Evolutionary conservation across 1,284 basidiomycete genomes (phyloP).

Genomic region (Austroboletus novae-zelandiae): DNA sequence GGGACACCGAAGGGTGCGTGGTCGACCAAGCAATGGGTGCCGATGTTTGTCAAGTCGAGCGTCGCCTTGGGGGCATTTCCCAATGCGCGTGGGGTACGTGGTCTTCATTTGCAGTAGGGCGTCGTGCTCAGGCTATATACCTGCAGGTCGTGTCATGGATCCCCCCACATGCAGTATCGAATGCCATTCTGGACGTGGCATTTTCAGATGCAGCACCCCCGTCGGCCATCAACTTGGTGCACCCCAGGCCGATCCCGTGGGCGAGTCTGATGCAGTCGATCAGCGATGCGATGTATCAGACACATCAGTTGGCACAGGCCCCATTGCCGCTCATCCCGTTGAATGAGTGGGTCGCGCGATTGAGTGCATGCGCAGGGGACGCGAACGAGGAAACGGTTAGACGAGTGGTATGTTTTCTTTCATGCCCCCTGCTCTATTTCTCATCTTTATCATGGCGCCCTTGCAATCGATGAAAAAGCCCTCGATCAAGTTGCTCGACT

Average conservation of each 20-base stretch:
- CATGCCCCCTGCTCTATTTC: too few species aligned
- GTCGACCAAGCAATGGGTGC: conserved; percentile 22
- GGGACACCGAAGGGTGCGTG: conserved; percentile 21
- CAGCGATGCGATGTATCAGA: conserved; percentile 9
- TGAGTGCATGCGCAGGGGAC: too few species aligned
- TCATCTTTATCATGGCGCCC: too few species aligned
- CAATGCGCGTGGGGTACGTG: conserved; percentile 17
- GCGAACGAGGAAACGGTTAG: too few species aligned
- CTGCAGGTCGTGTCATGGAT: conserved; percentile 29
- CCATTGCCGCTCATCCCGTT: conserved; percentile 22
- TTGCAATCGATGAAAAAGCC: too few species aligned
- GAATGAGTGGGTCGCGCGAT: too few species aligned
- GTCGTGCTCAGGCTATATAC: conserved; percentile 9
- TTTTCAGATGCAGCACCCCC: conserved; percentile 17
- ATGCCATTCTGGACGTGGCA: conserved; percentile 23
- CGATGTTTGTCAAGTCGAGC: conserved; percentile 27
- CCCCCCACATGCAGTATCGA: conserved; percentile 25
- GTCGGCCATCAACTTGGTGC: conserved; percentile 27
- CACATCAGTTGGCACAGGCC: conserved; percentile 4
- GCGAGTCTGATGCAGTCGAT: conserved; percentile 21
- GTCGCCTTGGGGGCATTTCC: conserved; percentile 22
- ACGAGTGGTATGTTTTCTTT: too few species aligned
- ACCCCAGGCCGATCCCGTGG: conserved; percentile 27
- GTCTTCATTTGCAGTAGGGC: background rate
- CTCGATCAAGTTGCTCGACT: too few species aligned